Evolutionary conservation across 805 yeast species (phyloP), one percentile per base, ranked within the genome.

Genomic region (Sugiyamaella chiloensis): DNA sequence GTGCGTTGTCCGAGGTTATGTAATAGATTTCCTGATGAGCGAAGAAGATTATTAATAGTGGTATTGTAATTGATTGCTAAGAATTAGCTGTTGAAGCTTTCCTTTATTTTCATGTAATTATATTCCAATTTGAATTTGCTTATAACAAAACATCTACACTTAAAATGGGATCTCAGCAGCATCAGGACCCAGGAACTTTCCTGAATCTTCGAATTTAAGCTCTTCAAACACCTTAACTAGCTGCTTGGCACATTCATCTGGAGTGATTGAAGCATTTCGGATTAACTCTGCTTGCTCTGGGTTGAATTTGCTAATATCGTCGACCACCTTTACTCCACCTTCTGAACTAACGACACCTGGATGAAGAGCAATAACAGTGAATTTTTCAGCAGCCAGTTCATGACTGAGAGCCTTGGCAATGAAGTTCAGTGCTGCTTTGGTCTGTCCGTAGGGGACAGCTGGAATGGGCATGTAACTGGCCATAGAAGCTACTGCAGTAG

Each of bases 341-440:
- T 40, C 43, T 31, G 32, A 8, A 3, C 23, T 14, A 5, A 40
- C 43, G 14, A 12, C 12, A 4, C 43, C 43, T 8, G 43, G 43
- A 16, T 40, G 20, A 8, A 21, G 5, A 5, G 43, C 17, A 23
- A 40, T 23, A 20, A 23, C 43, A 5, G 32, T 24, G 16, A 40
- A 40, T 9, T 23, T 20, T 34, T 40, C 32, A 5, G 16, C 24
- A 9, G 32, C 35, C n/a, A 40, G 43, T 27, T 40, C 43, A 2
- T 3, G 7, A 4, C 43, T 24, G 11, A 40, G 35, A 27, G 32
- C 43, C 23, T 40, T 40, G 43, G 43, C 20, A n/a, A 40, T 23
- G 24, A 40, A 40, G 32, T 40, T 40, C 4, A 40, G 49, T 1
- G 70, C 74, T 4, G 72, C 69, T 54, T 71, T 70, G 12, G 70